Evolutionary conservation across 2,329 filamentous ascomycete genomes (phyloP).

Genomic region (Hymenoscyphus repandus): DNA sequence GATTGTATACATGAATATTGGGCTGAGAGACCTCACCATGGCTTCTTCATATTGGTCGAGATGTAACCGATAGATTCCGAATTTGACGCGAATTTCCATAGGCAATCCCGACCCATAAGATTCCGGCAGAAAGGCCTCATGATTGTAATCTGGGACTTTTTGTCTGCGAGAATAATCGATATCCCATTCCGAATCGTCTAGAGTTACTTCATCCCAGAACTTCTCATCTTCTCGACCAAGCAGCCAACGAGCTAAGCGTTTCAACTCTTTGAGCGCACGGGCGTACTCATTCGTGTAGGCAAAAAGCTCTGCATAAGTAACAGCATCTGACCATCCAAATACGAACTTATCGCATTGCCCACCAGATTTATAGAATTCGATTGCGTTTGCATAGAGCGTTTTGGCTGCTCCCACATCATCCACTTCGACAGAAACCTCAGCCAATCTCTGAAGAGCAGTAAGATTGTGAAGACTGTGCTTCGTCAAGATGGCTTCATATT

Average conservation of each 20-base stretch:
- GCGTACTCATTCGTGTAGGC: slow-evolving; percentile 57
- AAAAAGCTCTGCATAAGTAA: slow-evolving; percentile 79
- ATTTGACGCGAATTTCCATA: slow-evolving; percentile 74
- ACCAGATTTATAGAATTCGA: slow-evolving; percentile 24
- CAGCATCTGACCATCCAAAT: slow-evolving; percentile 70
- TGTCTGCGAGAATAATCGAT: slow-evolving; percentile 62
- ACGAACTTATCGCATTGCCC: slow-evolving; percentile 6
- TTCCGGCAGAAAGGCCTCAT: slow-evolving; percentile 45
- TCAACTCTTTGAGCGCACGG: slow-evolving; percentile 65
- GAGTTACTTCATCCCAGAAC: slow-evolving; percentile 68
- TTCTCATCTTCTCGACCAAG: slow-evolving; percentile 67
- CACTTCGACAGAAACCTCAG: slow-evolving; percentile 31
- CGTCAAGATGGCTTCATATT: slow-evolving; percentile 51
- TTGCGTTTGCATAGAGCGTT: slow-evolving; percentile 29
- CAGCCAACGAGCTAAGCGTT: slow-evolving; percentile 73
- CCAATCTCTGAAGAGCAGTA: slow-evolving; percentile 31
- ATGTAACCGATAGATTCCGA: slow-evolving; percentile 77
- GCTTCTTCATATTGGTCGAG: slow-evolving; percentile 67
- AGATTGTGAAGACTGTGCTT: slow-evolving; percentile 42
- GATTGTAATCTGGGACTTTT: slow-evolving; percentile 55
- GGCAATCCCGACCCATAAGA: slow-evolving; percentile 72
- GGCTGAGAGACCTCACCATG: slow-evolving; percentile 47
- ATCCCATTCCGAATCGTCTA: slow-evolving; percentile 90
- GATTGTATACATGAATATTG: background rate
- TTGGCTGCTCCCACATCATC: slow-evolving; percentile 30